phyloP scores from a whole-genome alignment of 331 rosid species.

The Telfairia occidentalis region DNA sequence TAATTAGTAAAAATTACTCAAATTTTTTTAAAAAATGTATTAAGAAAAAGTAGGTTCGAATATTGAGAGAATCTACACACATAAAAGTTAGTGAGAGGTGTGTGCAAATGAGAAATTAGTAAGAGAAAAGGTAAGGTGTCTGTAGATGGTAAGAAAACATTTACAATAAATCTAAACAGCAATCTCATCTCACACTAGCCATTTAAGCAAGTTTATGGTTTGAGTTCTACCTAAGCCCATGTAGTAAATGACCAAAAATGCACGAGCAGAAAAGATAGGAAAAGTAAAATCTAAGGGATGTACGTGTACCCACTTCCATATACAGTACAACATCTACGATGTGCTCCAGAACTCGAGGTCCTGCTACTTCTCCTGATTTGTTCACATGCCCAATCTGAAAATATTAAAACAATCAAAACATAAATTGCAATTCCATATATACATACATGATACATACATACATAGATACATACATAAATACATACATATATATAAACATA shows the following conservation, averaged over 20 bases:
- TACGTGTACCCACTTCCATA: slow-evolving; percentile 78
- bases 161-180: too few relatives aligned
- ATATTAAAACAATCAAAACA: slow-evolving; percentile 8
- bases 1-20: too few relatives aligned
- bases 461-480: background rate
- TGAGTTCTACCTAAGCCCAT: background rate
- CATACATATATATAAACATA: slow-evolving; percentile 1
- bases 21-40: too few relatives aligned
- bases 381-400: slow-evolving; percentile 86
- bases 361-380: slow-evolving; percentile 88
- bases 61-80: too few relatives aligned
- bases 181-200: background rate
- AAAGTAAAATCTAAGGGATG: slow-evolving; percentile 20
- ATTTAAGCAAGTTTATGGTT: background rate
- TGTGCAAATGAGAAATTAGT: background rate
- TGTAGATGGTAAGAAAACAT: too few relatives aligned
- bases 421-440: slow-evolving; percentile 8
- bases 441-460: background rate
- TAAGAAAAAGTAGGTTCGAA: too few relatives aligned
- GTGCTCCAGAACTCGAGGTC: slow-evolving; percentile 91
- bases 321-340: slow-evolving; percentile 84
- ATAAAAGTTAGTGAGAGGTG: background rate
- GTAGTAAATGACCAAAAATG: background rate
- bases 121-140: too few relatives aligned
- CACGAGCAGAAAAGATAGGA: background rate